Base-by-base conservation (phyloP, 2,329 filamentous ascomycete species). In the Hypoxylon sp. region DNA sequence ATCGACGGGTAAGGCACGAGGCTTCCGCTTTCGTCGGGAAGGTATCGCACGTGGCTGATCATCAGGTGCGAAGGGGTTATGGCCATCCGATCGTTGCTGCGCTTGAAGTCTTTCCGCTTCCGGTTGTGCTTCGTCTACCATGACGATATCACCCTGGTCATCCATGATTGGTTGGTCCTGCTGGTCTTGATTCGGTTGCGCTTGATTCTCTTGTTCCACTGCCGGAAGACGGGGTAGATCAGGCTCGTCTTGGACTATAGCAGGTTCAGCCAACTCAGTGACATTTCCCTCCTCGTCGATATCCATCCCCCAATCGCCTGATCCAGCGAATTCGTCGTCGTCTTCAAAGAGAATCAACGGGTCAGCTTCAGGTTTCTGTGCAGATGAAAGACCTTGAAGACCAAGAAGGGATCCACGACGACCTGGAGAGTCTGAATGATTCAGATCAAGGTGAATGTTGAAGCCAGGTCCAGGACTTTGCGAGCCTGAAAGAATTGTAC, bases 261-360 rank as follows among this genome's bases (percentile, higher is more conserved):
- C 65, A 5, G 70, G 70, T n/a, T 53, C 73, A 14, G 29, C 65
- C 22, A 54, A 17, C 51, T 80, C 79, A 44, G 85, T 71, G 37
- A 87, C 74, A 64, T 87, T 87, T 39, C 86, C 86, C 9, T 87
- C 76, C 24, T 78, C 82, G 66, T 87, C 86, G 57, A 88, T 83
- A n/a, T 83, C 80, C 26, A 88, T 78, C 2, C 81, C 82, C 70
- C 84, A 80, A 26, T 83, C 82, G 0, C 77, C 77, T 19, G 81
- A 71, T 4, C 76, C 73, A 8, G 78, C 78, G 26, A 83, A 73
- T 2, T 83, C 81, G 10, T 85, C 81, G 10, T 85, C 81, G 0
- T 80, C 79, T 8, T 72, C 78, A 26, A 60, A 37, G 17, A 84
- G 79, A 31, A 73, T 64, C 33, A 76, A 61, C 4, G 73, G 60